phyloP scores from a whole-genome alignment of 2,329 filamentous ascomycete species.

The Colletotrichum lupini region DNA sequence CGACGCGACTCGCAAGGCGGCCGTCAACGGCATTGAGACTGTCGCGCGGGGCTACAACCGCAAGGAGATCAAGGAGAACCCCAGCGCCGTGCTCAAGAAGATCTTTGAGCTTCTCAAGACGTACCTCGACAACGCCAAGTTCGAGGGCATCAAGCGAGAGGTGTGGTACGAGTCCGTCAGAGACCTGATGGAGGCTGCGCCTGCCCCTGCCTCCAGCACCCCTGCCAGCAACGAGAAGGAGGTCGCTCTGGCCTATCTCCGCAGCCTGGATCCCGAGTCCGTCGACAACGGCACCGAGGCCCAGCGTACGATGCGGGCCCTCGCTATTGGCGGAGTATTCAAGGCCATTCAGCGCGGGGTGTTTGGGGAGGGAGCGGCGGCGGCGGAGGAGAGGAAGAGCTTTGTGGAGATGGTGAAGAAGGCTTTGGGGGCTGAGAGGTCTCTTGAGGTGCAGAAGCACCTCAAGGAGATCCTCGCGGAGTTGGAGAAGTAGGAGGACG shows the following conservation, averaged over 20 bases:
- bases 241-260: constrained; percentile 51
- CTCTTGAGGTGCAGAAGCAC: constrained; percentile 57
- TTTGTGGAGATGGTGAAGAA: constrained; percentile 44
- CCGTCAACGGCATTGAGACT: constrained; percentile 62
- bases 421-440: constrained; percentile 54
- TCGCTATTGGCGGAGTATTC: constrained; percentile 55
- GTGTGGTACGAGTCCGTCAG: constrained; percentile 63
- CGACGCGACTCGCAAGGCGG: constrained; percentile 56
- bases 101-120: constrained; percentile 54
- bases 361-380: constrained; percentile 47
- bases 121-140: constrained; percentile 51
- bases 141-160: constrained; percentile 57
- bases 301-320: constrained; percentile 60
- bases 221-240: constrained; percentile 32
- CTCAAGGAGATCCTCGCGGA: constrained; percentile 51
- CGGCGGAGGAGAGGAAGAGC: constrained; percentile 37
- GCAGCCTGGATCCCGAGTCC: constrained; percentile 58
- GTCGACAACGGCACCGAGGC: constrained; percentile 61
- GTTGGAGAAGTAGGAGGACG: constrained; percentile 36
- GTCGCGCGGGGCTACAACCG: constrained; percentile 62
- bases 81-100: constrained; percentile 50
- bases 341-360: constrained; percentile 55
- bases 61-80: constrained; percentile 48
- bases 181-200: constrained; percentile 59
- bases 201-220: constrained; percentile 35